Conservation (phyloP, 1,139 yeast genomes). For the Hyphopichia burtonii region DNA sequence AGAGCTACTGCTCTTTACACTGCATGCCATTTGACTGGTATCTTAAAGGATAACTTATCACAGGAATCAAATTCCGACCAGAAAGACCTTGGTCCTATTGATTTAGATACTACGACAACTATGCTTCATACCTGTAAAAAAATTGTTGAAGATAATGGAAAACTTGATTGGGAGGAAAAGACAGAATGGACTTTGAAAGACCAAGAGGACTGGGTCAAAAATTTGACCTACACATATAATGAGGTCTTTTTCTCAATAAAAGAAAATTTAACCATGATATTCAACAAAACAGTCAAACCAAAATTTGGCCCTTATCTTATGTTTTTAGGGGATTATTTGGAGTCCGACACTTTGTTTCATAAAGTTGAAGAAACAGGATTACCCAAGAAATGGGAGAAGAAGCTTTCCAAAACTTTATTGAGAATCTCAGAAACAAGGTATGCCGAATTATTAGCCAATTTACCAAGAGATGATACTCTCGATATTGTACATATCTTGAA, state of each 20-base stretch:
- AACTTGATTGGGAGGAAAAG: conserved; percentile 35
- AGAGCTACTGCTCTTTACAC: conserved; percentile 52
- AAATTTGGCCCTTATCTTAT: conserved; percentile 56
- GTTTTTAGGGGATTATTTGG: conserved; percentile 53
- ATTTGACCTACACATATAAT: conserved; percentile 48
- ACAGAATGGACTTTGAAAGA: conserved; percentile 49
- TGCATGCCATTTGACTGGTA: conserved; percentile 48
- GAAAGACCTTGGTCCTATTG: conserved; percentile 30
- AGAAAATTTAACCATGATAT: conserved; percentile 44
- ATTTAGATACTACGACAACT: conserved; percentile 25
- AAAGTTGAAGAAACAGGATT: conserved; percentile 37
- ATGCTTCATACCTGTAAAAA: conserved; percentile 29
- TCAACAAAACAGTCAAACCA: conserved; percentile 52
- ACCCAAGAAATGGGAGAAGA: conserved; percentile 51
- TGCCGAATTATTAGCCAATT: conserved; percentile 51
- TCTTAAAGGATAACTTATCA: conserved; percentile 31
- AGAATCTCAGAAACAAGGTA: conserved; percentile 60
- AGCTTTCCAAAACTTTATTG: conserved; percentile 47
- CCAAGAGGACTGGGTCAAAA: conserved; percentile 51
- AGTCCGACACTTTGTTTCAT: conserved; percentile 45
- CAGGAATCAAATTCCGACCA: conserved; percentile 14
- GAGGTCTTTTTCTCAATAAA: conserved; percentile 49
- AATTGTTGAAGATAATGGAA: conserved; percentile 31
- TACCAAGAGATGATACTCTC: conserved; percentile 66
- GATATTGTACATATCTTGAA: conserved; percentile 58